Evolutionary conservation across 2,329 filamentous ascomycete species (phyloP).

Genomic region (Xylariaceae sp.): DNA sequence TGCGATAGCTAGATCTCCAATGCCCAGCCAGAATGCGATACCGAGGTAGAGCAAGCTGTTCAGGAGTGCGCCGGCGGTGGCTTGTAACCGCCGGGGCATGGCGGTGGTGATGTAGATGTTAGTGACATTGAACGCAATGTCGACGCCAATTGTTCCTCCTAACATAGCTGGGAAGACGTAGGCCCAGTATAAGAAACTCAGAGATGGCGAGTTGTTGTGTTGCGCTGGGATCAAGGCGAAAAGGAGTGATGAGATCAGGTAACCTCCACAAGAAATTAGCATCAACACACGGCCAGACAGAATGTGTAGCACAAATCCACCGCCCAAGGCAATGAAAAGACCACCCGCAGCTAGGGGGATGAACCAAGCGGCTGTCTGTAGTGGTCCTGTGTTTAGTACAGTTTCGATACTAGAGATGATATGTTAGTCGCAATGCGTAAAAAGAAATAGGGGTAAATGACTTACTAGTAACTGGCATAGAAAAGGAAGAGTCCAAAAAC

Average conservation of each 20-base stretch:
- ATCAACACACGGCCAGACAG: conserved; percentile 59
- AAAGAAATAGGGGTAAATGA: neutral
- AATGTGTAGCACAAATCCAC: conserved; percentile 63
- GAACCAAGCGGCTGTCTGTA: conserved; percentile 65
- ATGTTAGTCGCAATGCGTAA: conserved; percentile 1
- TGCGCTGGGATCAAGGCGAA: conserved; percentile 59
- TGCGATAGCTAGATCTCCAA: conserved; percentile 60
- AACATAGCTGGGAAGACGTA: conserved; percentile 68
- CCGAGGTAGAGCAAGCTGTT: conserved; percentile 67
- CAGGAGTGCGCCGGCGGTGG: conserved; percentile 65
- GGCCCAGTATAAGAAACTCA: conserved; percentile 59
- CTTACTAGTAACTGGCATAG: conserved; percentile 52
- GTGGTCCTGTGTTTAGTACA: conserved; percentile 52
- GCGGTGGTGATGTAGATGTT: conserved; percentile 74
- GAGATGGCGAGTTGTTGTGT: conserved; percentile 36
- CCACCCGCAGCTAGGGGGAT: conserved; percentile 64
- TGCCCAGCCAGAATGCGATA: conserved; percentile 65
- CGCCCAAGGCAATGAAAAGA: conserved; percentile 55
- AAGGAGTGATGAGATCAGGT: conserved; percentile 52
- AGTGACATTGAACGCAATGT: conserved; percentile 69
- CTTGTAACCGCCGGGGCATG: conserved; percentile 61
- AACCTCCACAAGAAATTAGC: conserved; percentile 55
- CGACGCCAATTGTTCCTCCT: conserved; percentile 65
- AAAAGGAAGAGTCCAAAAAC: conserved; percentile 63
- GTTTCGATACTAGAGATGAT: conserved; percentile 47